Evolutionary conservation across 2,329 filamentous ascomycete genomes (phyloP).

Genomic region (Calonectria honghensis): DNA sequence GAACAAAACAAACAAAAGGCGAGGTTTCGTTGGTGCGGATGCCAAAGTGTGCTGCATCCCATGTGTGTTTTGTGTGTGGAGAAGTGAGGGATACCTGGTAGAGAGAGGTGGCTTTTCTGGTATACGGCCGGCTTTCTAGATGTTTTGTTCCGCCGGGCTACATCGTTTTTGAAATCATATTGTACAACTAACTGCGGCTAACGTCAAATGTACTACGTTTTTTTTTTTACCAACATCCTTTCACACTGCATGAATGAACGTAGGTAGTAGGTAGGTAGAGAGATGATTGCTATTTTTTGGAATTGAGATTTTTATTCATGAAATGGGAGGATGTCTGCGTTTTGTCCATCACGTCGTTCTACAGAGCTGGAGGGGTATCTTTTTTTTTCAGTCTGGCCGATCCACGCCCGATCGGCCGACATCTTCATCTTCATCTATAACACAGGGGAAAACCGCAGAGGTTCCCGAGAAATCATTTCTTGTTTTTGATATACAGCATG

Average conservation of each 20-base stretch:
- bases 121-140: slow-evolving; percentile 16
- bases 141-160: slow-evolving; percentile 27
- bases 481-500: slow-evolving; percentile 3
- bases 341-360: slow-evolving; percentile 40
- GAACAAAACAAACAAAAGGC: slow-evolving; percentile 9
- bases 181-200: slow-evolving; percentile 31
- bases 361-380: slow-evolving; percentile 55
- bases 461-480: slow-evolving; percentile 22
- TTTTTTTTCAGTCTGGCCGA: slow-evolving; percentile 32
- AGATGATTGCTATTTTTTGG: neutral
- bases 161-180: slow-evolving; percentile 30
- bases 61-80: neutral
- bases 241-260: neutral
- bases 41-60: neutral
- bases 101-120: neutral
- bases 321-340: neutral
- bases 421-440: slow-evolving; percentile 32
- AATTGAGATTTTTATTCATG: slow-evolving; percentile 9
- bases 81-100: neutral
- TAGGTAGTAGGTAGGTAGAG: neutral
- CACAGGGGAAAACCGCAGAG: slow-evolving; percentile 21
- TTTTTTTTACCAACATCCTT: neutral
- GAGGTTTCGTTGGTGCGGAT: slow-evolving; percentile 15
- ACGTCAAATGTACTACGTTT: slow-evolving; percentile 7
- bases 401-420: slow-evolving; percentile 15